Evolutionary conservation across 305 asterid genomes (phyloP), one percentile per base, ranked within the genome.

Genomic region (Fraxinus paxiana): DNA sequence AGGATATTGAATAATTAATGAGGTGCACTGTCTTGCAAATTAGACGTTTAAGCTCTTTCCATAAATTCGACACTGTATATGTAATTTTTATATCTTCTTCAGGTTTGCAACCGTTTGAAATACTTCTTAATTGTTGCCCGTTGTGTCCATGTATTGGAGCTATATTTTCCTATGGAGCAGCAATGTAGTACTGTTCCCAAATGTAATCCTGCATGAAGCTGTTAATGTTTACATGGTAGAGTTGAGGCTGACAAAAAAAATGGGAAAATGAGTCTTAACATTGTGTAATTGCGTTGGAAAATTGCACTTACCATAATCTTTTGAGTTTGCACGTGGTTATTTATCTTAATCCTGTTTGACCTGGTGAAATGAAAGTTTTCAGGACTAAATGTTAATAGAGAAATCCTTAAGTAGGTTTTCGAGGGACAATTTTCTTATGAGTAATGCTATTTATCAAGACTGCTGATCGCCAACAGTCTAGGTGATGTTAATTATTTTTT

Each of bases 81-180:
- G 91, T 86, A 86, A 86, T 85, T 80, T 81, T 85, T 76, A 83
- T 85, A 81, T 28, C 38, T 69, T 78, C 80, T 83, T 84, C 33
- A 13, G 84, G 85, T 82, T 79, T 85, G 79, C 78, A 85, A 87
- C 80, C 84, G 81, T 82, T 69, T 78, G 83, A 82, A 69, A 48
- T 85, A 82, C 84, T 12, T 9, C 33, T 18, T 22, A 61, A 67
- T 37, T 82, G 86, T 77, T 83, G 86, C 69, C 78, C 28, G 59
- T 31, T 34, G 22, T 84, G 85, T 84, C 65, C 83, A 63, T 86
- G 84, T 80, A 79, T 77, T 81, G 78, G 86, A 82, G 74, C 78
- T 81, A 63, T 80, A 79, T 77, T 83, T 83, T 85, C 30, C 81
- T 73, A 76, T 76, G 79, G 76, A 78, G 81, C 80, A 48, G 70